A percentile compares a stretch with the other conserved stretches of the same genome.
Evolutionary conservation across 345 rosid genomes (phyloP).

Genomic region (Camelina hispida): DNA sequence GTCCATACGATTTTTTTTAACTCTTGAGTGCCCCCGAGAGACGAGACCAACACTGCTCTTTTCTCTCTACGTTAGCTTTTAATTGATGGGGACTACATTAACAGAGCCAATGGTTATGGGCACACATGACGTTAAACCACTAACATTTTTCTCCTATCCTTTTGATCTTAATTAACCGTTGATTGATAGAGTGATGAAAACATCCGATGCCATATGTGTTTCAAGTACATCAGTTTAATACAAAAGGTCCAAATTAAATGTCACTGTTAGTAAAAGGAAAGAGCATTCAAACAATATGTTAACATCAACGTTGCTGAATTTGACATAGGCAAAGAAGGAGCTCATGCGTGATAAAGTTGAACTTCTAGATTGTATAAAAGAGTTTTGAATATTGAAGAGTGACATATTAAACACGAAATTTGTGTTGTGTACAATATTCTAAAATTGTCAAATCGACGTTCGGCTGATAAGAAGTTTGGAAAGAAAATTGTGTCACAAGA

Average conservation of each 20-base stretch:
- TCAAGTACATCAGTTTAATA: background rate
- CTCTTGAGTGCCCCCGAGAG: background rate
- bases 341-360: background rate
- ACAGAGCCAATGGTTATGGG: background rate
- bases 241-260: background rate
- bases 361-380: background rate
- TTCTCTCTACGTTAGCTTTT: slow-evolving; percentile 13
- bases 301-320: background rate
- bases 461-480: background rate
- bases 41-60: slow-evolving; percentile 8
- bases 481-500: slow-evolving; percentile 34
- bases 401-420: background rate
- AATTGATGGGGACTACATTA: background rate
- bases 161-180: slow-evolving; percentile 22
- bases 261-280: background rate
- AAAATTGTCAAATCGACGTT: slow-evolving; percentile 37
- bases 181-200: slow-evolving; percentile 6
- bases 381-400: background rate
- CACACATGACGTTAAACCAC: too few relatives aligned
- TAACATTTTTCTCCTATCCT: background rate
- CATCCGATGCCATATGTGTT: background rate
- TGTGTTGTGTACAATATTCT: background rate
- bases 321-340: background rate
- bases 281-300: background rate
- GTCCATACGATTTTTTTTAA: background rate